Base-by-base conservation (phyloP, 768 basidiomycete species). In the Stropharia rugosoannulata region DNA sequence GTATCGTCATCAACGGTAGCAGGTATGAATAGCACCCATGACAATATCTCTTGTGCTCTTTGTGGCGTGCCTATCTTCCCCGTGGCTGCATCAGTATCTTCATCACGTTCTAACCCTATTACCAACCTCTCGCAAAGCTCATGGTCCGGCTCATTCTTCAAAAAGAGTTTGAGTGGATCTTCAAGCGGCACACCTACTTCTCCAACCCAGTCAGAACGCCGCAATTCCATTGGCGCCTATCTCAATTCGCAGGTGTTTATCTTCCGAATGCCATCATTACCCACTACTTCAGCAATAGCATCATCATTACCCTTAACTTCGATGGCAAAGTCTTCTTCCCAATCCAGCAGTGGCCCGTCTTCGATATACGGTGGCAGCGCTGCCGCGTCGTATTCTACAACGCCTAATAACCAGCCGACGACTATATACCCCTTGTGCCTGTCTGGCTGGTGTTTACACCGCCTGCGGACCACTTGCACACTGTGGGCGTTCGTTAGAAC, bases 401-500 rank as follows among this genome's bases (percentile, higher is more conserved):
- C 61, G 15, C 61, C 60, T 11, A 64, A 67, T 63, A 49, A 64
- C 49, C 56, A 73, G 53, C 64, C 72, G 2, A 69, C 59, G 29
- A 79, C 83, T 2, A 78, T 87, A 15, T 90, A 96, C 68, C 92
- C 95, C 1, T 75, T 97, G 2, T 97, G 94, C 64, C 74, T 80
- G 10, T 83, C 81, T 15, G 86, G 90, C n/a, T 96, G 93, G 87
- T 96, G 94, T 68, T 76, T 96, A 13, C 74, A 81, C 5, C 83
- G 95, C 7, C 76, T 97, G 16, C 84, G 94, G 11, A 79, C 87
- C 37, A 93, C 94, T n/a, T 95, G 93, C 69, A 88, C 87, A 4
- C 73, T 96, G 12, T 97, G 94, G 93, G 84, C 89, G 15, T 96
- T 91, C 64, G 85, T 96, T 49, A 83, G 93, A 19, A 85, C 83